Conservation (phyloP, 148 eudicot genomes). For the Rhododendron simsii region DNA sequence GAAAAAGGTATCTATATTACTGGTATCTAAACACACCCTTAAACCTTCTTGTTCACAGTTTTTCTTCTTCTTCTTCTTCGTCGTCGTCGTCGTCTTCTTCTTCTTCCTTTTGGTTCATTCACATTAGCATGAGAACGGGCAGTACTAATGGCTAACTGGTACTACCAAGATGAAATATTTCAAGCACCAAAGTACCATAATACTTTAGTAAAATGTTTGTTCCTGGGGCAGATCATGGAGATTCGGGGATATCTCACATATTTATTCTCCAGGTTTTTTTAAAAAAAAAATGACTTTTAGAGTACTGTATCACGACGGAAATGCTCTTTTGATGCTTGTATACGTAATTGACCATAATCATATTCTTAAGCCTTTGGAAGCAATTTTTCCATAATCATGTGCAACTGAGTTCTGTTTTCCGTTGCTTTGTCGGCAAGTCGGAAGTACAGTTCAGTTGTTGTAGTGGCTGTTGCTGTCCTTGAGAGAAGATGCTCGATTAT, state of each 20-base stretch:
- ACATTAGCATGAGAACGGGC: neutral
- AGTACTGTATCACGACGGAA: neutral
- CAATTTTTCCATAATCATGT: neutral
- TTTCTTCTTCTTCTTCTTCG: neutral
- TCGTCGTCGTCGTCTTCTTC: neutral
- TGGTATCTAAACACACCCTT: neutral
- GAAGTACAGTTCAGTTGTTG: too few relatives aligned
- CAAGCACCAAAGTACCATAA: neutral
- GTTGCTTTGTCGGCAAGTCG: too few relatives aligned
- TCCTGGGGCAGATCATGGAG: neutral
- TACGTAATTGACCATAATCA: neutral
- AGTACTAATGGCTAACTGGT: neutral
- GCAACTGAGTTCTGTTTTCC: neutral
- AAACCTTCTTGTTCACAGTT: neutral
- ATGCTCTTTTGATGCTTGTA: neutral
- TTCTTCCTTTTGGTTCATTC: neutral
- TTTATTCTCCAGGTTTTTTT: too few relatives aligned
- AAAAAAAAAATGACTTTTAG: neutral
- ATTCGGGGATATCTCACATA: neutral
- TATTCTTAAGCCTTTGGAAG: neutral
- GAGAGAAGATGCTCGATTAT: too few relatives aligned
- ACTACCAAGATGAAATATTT: neutral
- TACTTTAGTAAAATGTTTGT: neutral
- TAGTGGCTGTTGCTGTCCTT: too few relatives aligned
- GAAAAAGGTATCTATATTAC: too few relatives aligned